Base-by-base conservation (phyloP, 176 grass and related monocot genomes). In the Juncus inflexus region DNA sequence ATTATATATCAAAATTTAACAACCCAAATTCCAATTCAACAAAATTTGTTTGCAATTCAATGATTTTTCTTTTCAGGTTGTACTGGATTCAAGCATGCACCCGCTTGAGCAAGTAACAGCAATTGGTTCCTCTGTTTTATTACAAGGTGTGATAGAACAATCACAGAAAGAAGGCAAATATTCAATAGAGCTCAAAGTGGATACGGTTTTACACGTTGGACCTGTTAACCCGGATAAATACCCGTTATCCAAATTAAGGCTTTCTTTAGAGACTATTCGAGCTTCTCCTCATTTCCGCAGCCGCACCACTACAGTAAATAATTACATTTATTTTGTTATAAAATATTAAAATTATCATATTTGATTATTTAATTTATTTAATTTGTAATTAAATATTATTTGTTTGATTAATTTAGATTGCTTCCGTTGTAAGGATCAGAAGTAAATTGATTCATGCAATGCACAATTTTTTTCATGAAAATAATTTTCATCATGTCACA, bases 401-500 rank as follows among this genome's bases (percentile, higher is more conserved):
- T 50, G 6, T 67, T 57, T 9, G 9, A 10, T 59, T 42, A 50
- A 67, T 67, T 67, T 64, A 90, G 86, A 66, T 90, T 4, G 82
- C 78, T 37, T 90, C 86, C 6, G 42, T 76, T 62, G 62, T 68
- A 55, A 79, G 82, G 53, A 67, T 90, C 76, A 71, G 82, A 50
- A 85, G 70, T 45, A 51, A 50, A 50, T 45, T 90, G 45, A 64
- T 62, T 61, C 68, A 64, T 63, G 62, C 78, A 3, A 58, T 64
- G 16, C 86, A 90, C 38, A 43, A 37, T 37, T 90, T 76, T 60
- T 90, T 90, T 61, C 78, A 90, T 3, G 58, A 78, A 63, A 82
- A 79, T 9, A 77, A 83, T 9, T 90, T 90, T 75, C 58, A 76
- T 56, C 69, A 84, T 69, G 86, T 90, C 36, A 83, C 83, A 15